Conservation (phyloP, 352 stramenopile genomes). For the Globisporangium parvum region DNA sequence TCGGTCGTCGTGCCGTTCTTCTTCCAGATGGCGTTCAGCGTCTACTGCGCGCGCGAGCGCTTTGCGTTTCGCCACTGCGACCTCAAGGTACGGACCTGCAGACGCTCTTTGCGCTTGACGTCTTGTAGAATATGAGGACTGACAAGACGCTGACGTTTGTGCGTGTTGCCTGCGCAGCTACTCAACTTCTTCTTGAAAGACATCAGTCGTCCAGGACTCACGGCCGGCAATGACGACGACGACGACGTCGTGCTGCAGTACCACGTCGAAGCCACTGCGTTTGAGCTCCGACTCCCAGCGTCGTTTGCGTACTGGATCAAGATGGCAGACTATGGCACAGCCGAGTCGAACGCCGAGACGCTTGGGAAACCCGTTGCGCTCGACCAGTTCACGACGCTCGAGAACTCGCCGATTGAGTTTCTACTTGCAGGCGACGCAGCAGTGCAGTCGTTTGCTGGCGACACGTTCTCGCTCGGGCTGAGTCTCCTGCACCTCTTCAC, state of each 20-base stretch:
- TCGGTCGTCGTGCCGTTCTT: slow-evolving; percentile 81
- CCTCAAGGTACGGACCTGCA: slow-evolving; percentile 77
- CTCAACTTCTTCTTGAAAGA: slow-evolving; percentile 97
- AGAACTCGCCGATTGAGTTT: slow-evolving; percentile 97
- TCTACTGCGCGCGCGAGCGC: slow-evolving; percentile 89
- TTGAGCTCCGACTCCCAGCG: slow-evolving; percentile 50
- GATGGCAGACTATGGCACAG: slow-evolving; percentile 97
- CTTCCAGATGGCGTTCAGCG: slow-evolving; percentile 96
- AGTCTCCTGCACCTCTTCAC: slow-evolving; percentile 96
- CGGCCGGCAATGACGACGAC: slow-evolving; percentile 15
- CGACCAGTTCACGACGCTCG: slow-evolving; percentile 96
- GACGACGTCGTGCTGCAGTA: slow-evolving; percentile 54
- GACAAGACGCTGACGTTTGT: too few species aligned
- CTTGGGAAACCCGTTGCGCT: slow-evolving; percentile 90
- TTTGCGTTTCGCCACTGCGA: slow-evolving; percentile 97
- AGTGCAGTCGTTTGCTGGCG: slow-evolving; percentile 87
- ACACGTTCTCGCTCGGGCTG: slow-evolving; percentile 95
- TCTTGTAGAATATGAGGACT: too few species aligned
- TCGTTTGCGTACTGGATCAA: slow-evolving; percentile 91
- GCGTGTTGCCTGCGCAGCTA: slow-evolving; percentile 36
- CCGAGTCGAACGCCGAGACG: slow-evolving; percentile 84
- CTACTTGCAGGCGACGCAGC: slow-evolving; percentile 91
- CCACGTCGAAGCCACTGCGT: slow-evolving; percentile 40
- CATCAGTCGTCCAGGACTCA: slow-evolving; percentile 29
- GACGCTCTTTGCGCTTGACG: too few species aligned